These are phyloP conservation scores for Teunomyces kruisii DNA, from an alignment of 805 yeast genomes.

Conservation along the genomic window DNA sequence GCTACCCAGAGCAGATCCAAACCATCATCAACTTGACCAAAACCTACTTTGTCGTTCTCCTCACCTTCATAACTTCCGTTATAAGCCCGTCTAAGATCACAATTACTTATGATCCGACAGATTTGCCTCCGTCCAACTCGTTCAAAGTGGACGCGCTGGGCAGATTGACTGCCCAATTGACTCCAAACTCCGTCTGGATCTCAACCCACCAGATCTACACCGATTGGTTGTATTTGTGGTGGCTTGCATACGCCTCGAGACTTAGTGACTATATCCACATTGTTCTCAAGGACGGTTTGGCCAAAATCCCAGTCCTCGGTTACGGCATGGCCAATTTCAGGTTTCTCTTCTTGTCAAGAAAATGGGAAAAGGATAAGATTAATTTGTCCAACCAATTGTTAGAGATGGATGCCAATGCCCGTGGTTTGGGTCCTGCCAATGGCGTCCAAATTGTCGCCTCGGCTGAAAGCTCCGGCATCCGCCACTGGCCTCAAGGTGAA, in stretches of 20 bases:
- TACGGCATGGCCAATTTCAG: constrained; percentile 78
- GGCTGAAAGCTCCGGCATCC: constrained; percentile 17
- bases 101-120: constrained; percentile 47
- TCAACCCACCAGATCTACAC: constrained; percentile 94
- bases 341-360: constrained; percentile 78
- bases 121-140: constrained; percentile 2
- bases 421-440: constrained; percentile 54
- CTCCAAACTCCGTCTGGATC: constrained; percentile 59
- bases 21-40: constrained; percentile 55
- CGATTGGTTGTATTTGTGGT: constrained; percentile 94
- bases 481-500: constrained; percentile 33
- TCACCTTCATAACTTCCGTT: constrained; percentile 50
- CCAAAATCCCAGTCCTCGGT: constrained; percentile 76
- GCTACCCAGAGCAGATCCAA: constrained; percentile 35
- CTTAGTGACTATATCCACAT: constrained; percentile 67
- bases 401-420: constrained; percentile 59
- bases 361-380: constrained; percentile 77
- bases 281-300: constrained; percentile 67
- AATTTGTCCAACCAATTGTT: constrained; percentile 55
- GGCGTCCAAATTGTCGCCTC: constrained; percentile 36
- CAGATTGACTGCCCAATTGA: constrained; percentile 5
- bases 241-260: constrained; percentile 67
- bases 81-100: constrained; percentile 54
- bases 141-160: constrained; percentile 7
- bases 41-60: constrained; percentile 52